Evolutionary conservation across 1,139 yeast genomes (phyloP), one percentile per base, ranked within the genome.

Genomic region (Saccharomyces hybrid): DNA sequence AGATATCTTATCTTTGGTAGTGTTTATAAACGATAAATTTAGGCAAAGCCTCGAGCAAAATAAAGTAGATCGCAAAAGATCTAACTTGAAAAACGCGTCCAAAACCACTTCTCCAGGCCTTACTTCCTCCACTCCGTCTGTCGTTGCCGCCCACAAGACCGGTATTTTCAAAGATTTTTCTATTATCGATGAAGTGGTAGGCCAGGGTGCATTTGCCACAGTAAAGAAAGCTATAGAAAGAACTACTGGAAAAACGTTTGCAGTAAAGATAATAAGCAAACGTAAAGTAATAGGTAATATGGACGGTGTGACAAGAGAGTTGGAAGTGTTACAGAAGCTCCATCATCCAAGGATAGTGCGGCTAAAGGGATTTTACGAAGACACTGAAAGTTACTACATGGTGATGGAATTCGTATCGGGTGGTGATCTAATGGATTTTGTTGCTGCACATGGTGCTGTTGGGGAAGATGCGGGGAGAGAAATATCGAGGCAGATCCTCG

Each of bases 381-480:
- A 91, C 67, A 73, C 76, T 11, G 87, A 85, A 57, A 82, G 80
- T 64, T 88, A 88, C 69, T 93, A 88, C 68, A 76, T 93, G 59
- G 91, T 93, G 3, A 91, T 93, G 97, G 99, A 93, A 67, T 86
- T 85, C 63, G 95, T 93, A 19, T 85, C 95, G 0, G 97, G 97
- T 8, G 99, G 99, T n/a, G 99, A 93, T 69, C 74, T 93, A 57
- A 93, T 93, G 99, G 98, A 75, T 72, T 90, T 88, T 72, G 95
- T 91, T 1, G 93, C 95, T 0, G 88, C 91, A 2, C 86, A 88
- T 70, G 97, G 97, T 1, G 82, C 95, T 3, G 87, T 91, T 42
- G 90, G 95, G 19, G 99, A 91, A 70, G 90, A 83, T 53, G 95
- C 96, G 2, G 86, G 93, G 4, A 83, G 86, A 61, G 96, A 88